phyloP scores from a whole-genome alignment of 2,329 filamentous ascomycete genomes.

The Penicillium sp. region DNA sequence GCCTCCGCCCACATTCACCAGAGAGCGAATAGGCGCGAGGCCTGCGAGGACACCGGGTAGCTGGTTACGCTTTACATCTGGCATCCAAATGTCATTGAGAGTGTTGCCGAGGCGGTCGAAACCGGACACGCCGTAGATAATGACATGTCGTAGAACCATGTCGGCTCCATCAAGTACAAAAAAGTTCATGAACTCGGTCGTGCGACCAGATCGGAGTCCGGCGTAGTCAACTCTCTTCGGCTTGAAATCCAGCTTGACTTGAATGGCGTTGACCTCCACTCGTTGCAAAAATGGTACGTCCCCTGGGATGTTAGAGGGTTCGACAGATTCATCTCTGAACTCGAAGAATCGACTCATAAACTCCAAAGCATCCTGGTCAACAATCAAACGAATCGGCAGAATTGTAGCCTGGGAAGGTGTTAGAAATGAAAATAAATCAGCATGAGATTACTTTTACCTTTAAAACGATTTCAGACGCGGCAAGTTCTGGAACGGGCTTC shows the following conservation, averaged over 20 bases:
- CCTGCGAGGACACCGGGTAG: conserved; percentile 86
- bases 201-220: conserved; percentile 86
- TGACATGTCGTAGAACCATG: conserved; percentile 81
- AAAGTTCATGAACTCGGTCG: conserved; percentile 99
- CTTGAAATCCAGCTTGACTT: conserved; percentile 91
- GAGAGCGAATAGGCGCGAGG: conserved; percentile 80
- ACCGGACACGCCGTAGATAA: conserved; percentile 86
- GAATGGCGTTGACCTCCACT: conserved; percentile 79
- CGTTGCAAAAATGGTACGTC: conserved; percentile 87
- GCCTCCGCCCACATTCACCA: conserved; percentile 88
- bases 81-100: conserved; percentile 95
- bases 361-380: conserved; percentile 95
- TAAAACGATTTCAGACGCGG: conserved; percentile 85
- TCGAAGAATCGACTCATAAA: conserved; percentile 98
- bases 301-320: conserved; percentile 57
- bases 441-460: conserved; percentile 50
- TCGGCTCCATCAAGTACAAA: conserved; percentile 85
- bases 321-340: conserved; percentile 75
- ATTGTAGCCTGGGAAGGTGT: conserved; percentile 57
- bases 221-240: conserved; percentile 97
- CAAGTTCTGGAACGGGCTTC: conserved; percentile 76
- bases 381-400: conserved; percentile 83
- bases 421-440: conserved; percentile 4
- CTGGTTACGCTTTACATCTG: conserved; percentile 85
- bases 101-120: conserved; percentile 88